phyloP scores from a whole-genome alignment of 2,329 filamentous ascomycete species.

The Penicillium nordicum region DNA sequence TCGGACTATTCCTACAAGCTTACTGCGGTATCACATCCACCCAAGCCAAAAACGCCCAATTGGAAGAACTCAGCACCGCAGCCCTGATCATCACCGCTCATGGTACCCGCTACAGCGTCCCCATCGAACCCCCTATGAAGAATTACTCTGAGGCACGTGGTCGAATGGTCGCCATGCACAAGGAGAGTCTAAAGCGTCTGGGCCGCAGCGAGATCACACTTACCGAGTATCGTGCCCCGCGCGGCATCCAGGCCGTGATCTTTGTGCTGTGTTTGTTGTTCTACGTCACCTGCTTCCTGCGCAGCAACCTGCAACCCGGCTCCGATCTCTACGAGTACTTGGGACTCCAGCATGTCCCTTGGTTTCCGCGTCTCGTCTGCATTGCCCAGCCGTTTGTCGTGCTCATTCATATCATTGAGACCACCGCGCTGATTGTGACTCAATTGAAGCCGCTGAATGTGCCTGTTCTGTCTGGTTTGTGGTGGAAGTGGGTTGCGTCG shows the following conservation, averaged over 20 bases:
- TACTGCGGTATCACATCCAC: constrained; percentile 58
- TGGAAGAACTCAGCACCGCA: constrained; percentile 64
- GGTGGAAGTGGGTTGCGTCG: constrained; percentile 54
- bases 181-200: constrained; percentile 57
- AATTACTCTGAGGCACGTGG: constrained; percentile 64
- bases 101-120: constrained; percentile 50
- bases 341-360: constrained; percentile 55
- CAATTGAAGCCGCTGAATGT: constrained; percentile 54
- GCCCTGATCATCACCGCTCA: constrained; percentile 61
- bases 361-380: constrained; percentile 57
- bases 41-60: constrained; percentile 55
- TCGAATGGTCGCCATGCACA: constrained; percentile 70
- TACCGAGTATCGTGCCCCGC: constrained; percentile 51
- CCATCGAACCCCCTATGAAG: constrained; percentile 68
- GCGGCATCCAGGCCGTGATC: constrained; percentile 51
- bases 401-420: constrained; percentile 64
- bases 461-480: constrained; percentile 46
- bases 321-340: constrained; percentile 48
- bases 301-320: constrained; percentile 53
- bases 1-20: constrained; percentile 73
- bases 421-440: constrained; percentile 44
- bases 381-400: constrained; percentile 60
- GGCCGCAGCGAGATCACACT: constrained; percentile 57
- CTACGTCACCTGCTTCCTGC: constrained; percentile 50
- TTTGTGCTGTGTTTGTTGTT: constrained; percentile 57